phyloP scores from a whole-genome alignment of 2,329 filamentous ascomycete species.

The Cladosporium sp. region DNA sequence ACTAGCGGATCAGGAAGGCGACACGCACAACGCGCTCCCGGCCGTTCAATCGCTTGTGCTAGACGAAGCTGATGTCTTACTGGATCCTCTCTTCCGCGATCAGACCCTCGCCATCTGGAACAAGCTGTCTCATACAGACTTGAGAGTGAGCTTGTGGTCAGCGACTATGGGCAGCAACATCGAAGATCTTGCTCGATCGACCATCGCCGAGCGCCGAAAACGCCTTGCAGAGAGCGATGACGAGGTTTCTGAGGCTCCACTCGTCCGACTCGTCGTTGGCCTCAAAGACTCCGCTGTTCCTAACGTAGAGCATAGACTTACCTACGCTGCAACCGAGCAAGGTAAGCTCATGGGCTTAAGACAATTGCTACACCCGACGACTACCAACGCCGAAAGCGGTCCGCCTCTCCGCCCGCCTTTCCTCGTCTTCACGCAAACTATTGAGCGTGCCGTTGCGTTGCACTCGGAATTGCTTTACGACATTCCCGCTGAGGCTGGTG shows the following conservation, averaged over 20 bases:
- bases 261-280: slow-evolving; percentile 86
- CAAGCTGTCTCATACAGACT: slow-evolving; percentile 61
- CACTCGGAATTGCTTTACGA: slow-evolving; percentile 90
- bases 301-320: slow-evolving; percentile 80
- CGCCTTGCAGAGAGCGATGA: slow-evolving; percentile 15
- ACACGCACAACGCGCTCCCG: slow-evolving; percentile 28
- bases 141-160: slow-evolving; percentile 83
- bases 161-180: slow-evolving; percentile 95
- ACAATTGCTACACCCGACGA: slow-evolving; percentile 74
- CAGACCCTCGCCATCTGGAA: slow-evolving; percentile 83
- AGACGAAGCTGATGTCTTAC: slow-evolving; percentile 90
- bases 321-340: slow-evolving; percentile 86
- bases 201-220: slow-evolving; percentile 50
- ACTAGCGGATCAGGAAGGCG: slow-evolving; percentile 46
- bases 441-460: slow-evolving; percentile 79
- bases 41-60: slow-evolving; percentile 63
- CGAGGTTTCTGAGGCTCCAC: slow-evolving; percentile 32
- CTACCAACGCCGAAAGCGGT: slow-evolving; percentile 49
- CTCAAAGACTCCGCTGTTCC: slow-evolving; percentile 93
- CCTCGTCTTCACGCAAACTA: slow-evolving; percentile 93
- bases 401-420: slow-evolving; percentile 72
- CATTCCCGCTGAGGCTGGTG: slow-evolving; percentile 81
- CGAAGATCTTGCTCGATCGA: slow-evolving; percentile 68
- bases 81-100: slow-evolving; percentile 83
- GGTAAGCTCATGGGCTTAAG: slow-evolving; percentile 89